Percentiles rank a stretch among this genome's conserved stretches.
These are phyloP conservation scores for Agaricus subrufescens DNA, from an alignment of 768 basidiomycete genomes.

Conservation along the genomic window DNA sequence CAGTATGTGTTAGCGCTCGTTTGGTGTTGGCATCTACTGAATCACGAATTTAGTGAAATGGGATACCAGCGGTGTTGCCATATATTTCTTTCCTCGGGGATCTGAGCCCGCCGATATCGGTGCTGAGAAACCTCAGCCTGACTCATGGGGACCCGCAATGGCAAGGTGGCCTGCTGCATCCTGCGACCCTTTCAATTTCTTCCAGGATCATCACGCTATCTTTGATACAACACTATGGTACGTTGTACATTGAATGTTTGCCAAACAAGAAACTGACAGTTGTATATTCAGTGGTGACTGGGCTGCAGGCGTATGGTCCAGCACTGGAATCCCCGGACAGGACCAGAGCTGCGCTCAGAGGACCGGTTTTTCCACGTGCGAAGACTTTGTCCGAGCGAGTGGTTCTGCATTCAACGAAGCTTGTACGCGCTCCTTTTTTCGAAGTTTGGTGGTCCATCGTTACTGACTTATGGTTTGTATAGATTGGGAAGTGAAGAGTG, in stretches of 20 bases:
- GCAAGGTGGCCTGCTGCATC: constrained; percentile 73
- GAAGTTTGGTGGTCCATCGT: not conserved
- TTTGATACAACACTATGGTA: constrained; percentile 87
- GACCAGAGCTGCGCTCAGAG: constrained; percentile 77
- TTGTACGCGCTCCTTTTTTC: constrained; percentile 47
- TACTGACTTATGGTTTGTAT: constrained; percentile 8
- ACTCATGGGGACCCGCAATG: constrained; percentile 70
- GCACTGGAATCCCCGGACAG: constrained; percentile 76
- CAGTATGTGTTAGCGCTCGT: constrained; percentile 47
- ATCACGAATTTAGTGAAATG: constrained; percentile 54
- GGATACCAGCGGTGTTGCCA: constrained; percentile 67
- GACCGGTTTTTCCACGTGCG: constrained; percentile 81
- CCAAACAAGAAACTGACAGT: not conserved
- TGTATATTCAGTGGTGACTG: constrained; percentile 66
- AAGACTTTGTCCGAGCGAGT: constrained; percentile 67
- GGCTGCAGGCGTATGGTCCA: constrained; percentile 78
- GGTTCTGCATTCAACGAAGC: constrained; percentile 72
- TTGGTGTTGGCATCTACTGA: constrained; percentile 6
- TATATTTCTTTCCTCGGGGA: constrained; percentile 79
- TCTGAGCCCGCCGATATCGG: constrained; percentile 75
- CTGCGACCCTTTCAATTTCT: constrained; percentile 78
- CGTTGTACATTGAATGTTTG: constrained; percentile 16
- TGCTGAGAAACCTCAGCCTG: constrained; percentile 68
- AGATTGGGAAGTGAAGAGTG: constrained; percentile 83
- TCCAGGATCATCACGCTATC: constrained; percentile 70